Conservation (phyloP, 2,329 filamentous ascomycete genomes). For the Dryadomyces quercivorus region DNA sequence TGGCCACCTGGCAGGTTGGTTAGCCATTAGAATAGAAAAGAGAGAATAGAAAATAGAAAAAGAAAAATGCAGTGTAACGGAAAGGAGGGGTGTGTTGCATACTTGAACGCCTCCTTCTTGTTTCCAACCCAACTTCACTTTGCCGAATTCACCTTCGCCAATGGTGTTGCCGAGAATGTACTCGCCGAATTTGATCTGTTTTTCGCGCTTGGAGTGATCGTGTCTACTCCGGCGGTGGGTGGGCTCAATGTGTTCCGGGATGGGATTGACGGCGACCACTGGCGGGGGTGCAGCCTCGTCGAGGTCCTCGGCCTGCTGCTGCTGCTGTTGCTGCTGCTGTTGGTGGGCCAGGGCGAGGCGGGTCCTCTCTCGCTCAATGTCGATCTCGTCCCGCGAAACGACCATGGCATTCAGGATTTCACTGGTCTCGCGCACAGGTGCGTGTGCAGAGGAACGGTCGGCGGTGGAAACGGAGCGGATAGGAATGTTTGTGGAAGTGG, state of each 20-base stretch:
- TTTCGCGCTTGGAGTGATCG: slow-evolving; percentile 48
- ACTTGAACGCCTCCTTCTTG: slow-evolving; percentile 81
- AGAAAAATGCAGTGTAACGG: neutral
- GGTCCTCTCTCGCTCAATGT: slow-evolving; percentile 59
- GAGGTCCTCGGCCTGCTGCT: slow-evolving; percentile 23
- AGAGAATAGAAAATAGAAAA: no score
- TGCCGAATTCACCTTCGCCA: slow-evolving; percentile 95
- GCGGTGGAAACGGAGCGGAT: slow-evolving; percentile 33
- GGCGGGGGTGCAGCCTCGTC: slow-evolving; percentile 33
- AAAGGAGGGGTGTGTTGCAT: slow-evolving; percentile 11
- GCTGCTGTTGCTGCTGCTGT: slow-evolving; percentile 17
- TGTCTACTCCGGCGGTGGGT: slow-evolving; percentile 24
- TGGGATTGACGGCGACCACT: slow-evolving; percentile 22
- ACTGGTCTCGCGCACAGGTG: slow-evolving; percentile 62
- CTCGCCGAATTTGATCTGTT: slow-evolving; percentile 83
- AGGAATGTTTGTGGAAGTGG: slow-evolving; percentile 26
- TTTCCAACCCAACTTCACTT: slow-evolving; percentile 98
- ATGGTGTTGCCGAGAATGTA: slow-evolving; percentile 94
- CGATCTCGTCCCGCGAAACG: slow-evolving; percentile 62
- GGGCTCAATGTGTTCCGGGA: no score
- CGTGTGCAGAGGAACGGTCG: slow-evolving; percentile 34
- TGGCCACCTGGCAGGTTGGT: slow-evolving; percentile 57
- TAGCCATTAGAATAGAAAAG: neutral
- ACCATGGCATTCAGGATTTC: slow-evolving; percentile 68
- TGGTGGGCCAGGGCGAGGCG: slow-evolving; percentile 50